Conservation (phyloP, 163 green algal genomes). For the Prototheca stagnorum region DNA sequence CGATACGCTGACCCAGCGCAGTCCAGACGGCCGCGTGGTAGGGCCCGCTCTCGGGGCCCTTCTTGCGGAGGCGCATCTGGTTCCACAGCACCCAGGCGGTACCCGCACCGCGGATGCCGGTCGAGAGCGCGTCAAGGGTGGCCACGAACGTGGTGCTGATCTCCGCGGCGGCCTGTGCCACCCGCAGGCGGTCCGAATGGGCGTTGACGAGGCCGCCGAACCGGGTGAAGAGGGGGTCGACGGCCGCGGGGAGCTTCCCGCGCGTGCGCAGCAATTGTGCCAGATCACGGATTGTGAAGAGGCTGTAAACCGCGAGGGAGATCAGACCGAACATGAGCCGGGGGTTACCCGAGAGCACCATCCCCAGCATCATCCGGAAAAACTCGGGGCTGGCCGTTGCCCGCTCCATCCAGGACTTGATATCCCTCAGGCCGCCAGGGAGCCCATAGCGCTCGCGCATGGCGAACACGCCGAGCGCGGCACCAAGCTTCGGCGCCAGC, state of each 20-base stretch:
- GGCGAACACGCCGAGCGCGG: too few species aligned
- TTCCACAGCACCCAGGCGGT: constrained; percentile 5
- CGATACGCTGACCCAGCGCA: neutral
- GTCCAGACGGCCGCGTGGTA: constrained; percentile 1
- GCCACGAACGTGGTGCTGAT: neutral
- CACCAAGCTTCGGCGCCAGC: too few species aligned
- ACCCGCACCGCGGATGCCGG: constrained; percentile 1
- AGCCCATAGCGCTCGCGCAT: too few species aligned
- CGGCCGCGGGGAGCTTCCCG: too few species aligned
- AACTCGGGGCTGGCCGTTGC: too few species aligned
- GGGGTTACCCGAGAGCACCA: neutral
- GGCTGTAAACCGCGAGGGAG: neutral
- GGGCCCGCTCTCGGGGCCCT: neutral
- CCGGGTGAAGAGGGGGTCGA: neutral
- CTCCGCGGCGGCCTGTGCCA: neutral
- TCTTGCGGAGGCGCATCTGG: neutral
- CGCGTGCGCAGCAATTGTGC: too few species aligned
- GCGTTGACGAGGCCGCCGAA: neutral
- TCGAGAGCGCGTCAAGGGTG: neutral
- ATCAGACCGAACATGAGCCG: neutral
- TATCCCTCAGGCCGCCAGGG: too few species aligned
- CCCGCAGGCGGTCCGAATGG: neutral
- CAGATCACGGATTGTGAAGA: neutral
- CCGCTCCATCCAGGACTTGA: too few species aligned
- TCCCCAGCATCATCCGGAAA: neutral